phyloP scores from a whole-genome alignment of 2,329 filamentous ascomycete species.

The Aureobasidium sp. region DNA sequence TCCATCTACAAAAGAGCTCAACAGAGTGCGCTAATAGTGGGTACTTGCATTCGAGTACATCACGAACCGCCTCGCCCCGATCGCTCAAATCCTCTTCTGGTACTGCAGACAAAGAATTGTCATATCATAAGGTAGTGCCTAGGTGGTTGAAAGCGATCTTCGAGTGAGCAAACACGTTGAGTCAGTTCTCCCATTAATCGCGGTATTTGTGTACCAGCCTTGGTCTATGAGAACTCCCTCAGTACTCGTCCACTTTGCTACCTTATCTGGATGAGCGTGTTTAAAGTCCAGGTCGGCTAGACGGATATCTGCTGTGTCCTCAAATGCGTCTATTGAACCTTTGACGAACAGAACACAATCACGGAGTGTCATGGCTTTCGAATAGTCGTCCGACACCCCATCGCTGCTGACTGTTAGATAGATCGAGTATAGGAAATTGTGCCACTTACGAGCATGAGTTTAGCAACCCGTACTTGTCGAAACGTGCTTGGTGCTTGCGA shows the following conservation, averaged over 20 bases:
- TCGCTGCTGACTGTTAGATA: constrained; percentile 10
- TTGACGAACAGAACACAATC: constrained; percentile 39
- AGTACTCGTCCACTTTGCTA: constrained; percentile 32
- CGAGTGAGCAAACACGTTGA: background rate
- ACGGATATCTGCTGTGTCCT: constrained; percentile 28
- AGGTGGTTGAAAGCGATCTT: background rate
- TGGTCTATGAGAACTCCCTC: constrained; percentile 30
- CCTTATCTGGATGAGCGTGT: constrained; percentile 28
- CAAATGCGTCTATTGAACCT: constrained; percentile 16
- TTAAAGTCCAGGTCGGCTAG: constrained; percentile 41
- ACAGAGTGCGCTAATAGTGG: background rate
- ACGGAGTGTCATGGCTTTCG: constrained; percentile 38
- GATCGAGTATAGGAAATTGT: background rate
- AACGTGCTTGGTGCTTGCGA: constrained; percentile 25
- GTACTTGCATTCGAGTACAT: background rate
- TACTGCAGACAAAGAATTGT: no score
- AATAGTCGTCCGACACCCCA: constrained; percentile 20
- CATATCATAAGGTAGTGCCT: no score
- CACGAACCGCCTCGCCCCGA: background rate
- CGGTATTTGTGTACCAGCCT: constrained; percentile 33
- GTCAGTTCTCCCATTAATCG: background rate
- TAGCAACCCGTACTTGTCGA: constrained; percentile 31
- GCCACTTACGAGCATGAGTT: background rate
- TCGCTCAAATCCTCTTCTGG: no score
- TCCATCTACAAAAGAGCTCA: background rate